Evolutionary conservation across 2,329 filamentous ascomycete species (phyloP).

Genomic region (Penicillium hordei): DNA sequence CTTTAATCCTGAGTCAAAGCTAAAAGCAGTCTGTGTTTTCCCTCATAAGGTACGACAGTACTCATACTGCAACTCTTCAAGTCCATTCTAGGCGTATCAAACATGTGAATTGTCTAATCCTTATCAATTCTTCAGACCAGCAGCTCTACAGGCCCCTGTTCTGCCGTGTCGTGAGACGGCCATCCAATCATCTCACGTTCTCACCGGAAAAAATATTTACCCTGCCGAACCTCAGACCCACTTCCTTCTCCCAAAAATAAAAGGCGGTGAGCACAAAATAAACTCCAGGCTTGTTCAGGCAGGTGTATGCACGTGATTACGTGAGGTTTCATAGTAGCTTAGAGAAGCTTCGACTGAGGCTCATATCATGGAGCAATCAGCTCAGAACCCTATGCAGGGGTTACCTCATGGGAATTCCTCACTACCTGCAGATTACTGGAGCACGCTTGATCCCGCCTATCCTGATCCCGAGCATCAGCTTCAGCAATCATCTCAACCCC

Average conservation of each 20-base stretch:
- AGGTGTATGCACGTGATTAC: slow-evolving; percentile 12
- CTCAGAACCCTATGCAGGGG: slow-evolving; percentile 32
- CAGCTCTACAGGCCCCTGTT: slow-evolving; percentile 8
- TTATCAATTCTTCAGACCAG: slow-evolving; percentile 14
- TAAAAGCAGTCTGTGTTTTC: slow-evolving; percentile 4
- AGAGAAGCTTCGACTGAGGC: slow-evolving; percentile 8
- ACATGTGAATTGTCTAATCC: slow-evolving; percentile 14
- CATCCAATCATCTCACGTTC: slow-evolving; percentile 9
- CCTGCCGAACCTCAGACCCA: background rate
- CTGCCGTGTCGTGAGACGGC: slow-evolving; percentile 1
- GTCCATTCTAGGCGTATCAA: slow-evolving; percentile 12
- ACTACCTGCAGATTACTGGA: slow-evolving; percentile 41
- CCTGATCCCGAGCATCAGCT: slow-evolving; percentile 26
- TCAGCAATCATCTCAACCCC: slow-evolving; percentile 28
- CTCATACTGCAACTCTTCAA: slow-evolving; percentile 6
- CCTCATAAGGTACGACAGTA: slow-evolving; percentile 14
- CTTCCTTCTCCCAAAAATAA: background rate
- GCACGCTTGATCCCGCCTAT: slow-evolving; percentile 37
- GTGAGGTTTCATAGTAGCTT: slow-evolving; percentile 4
- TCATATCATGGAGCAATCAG: slow-evolving; percentile 39
- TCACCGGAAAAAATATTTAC: slow-evolving; percentile 5
- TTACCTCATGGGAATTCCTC: slow-evolving; percentile 29
- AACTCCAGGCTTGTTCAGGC: background rate
- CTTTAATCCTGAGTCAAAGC: slow-evolving; percentile 2
- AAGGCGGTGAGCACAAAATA: slow-evolving; percentile 12